phyloP scores from a whole-genome alignment of 2,329 filamentous ascomycete species.

The Seiridium cupressi region DNA sequence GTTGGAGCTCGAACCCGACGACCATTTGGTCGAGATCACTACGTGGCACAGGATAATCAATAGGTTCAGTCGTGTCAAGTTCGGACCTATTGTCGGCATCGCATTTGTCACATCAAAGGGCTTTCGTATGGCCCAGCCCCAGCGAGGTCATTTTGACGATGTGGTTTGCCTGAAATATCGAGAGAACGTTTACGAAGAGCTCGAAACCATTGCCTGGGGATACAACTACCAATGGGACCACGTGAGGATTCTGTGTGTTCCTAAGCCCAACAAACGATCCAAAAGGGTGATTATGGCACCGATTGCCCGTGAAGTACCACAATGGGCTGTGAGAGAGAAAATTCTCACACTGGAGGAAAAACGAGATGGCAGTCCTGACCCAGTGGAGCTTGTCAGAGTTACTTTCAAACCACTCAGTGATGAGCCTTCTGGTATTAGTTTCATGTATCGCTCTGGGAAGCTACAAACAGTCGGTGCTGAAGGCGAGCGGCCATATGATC shows the following conservation, averaged over 20 bases:
- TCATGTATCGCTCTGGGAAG: constrained; percentile 14
- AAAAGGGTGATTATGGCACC: constrained; percentile 3
- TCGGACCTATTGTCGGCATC: constrained; percentile 14
- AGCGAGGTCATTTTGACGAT: constrained; percentile 5
- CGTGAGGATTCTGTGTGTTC: constrained; percentile 12
- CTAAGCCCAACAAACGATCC: neutral
- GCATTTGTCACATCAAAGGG: constrained; percentile 12
- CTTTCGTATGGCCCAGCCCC: neutral
- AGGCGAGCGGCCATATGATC: neutral
- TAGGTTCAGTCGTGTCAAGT: constrained; percentile 13
- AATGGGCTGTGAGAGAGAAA: constrained; percentile 14
- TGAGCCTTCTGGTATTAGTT: constrained; percentile 14
- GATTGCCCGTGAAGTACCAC: neutral
- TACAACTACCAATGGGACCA: constrained; percentile 18
- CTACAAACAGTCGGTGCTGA: constrained; percentile 11
- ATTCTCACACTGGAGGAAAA: constrained; percentile 12
- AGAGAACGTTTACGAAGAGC: constrained; percentile 16
- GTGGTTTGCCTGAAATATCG: constrained; percentile 14
- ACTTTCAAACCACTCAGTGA: constrained; percentile 12
- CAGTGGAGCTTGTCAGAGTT: constrained; percentile 12
- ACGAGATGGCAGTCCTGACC: constrained; percentile 9
- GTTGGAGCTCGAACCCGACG: constrained; percentile 12
- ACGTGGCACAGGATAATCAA: constrained; percentile 17
- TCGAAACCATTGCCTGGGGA: constrained; percentile 17
- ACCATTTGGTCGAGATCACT: constrained; percentile 14